Conservation (phyloP, 441 rosid species). For the Populus hybrid region DNA sequence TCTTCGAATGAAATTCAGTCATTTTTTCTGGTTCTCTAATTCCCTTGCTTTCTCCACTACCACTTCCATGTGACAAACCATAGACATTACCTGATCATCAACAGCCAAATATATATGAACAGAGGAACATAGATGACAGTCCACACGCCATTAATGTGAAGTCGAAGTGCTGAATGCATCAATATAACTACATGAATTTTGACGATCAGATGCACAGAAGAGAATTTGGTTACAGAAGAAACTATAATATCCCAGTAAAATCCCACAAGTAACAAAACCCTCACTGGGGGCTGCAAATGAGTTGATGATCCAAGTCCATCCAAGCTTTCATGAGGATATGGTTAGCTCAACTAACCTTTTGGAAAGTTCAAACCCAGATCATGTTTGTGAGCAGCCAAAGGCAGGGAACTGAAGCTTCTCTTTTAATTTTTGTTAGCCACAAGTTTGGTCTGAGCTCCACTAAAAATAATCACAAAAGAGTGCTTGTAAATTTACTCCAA, state of each 20-base stretch:
- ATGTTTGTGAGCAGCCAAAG: neutral
- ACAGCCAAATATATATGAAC: neutral
- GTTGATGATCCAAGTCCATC: no score
- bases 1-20: constrained; percentile 21
- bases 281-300: no score
- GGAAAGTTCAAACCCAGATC: no score
- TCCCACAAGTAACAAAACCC: no score
- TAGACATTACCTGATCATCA: constrained; percentile 40
- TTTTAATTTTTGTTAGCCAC: neutral
- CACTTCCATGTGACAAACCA: constrained; percentile 27
- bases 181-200: neutral
- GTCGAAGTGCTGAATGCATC: neutral
- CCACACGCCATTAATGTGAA: neutral
- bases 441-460: neutral
- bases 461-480: no score
- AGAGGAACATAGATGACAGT: neutral
- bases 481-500: no score
- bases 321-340: no score
- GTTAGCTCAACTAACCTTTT: no score
- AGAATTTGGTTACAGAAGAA: neutral
- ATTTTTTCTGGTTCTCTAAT: constrained; percentile 17
- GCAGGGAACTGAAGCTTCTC: neutral
- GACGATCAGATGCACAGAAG: neutral
- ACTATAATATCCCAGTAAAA: no score
- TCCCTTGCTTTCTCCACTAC: constrained; percentile 28